Conservation (phyloP, 2,329 filamentous ascomycete species). For the Trichoderma semiorbis region DNA sequence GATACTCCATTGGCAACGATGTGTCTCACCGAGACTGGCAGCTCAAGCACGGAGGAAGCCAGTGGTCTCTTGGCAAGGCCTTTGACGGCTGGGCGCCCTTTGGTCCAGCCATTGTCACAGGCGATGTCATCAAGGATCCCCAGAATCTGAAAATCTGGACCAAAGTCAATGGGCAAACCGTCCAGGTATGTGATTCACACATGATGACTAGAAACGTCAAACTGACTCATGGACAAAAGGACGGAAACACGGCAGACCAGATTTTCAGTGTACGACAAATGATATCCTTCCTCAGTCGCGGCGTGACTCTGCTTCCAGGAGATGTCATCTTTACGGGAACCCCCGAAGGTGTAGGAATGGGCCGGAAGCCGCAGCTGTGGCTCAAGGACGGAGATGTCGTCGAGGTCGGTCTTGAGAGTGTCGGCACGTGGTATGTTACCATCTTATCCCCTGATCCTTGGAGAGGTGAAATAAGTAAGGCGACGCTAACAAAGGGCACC, state of each 20-base stretch:
- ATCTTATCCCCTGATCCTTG: not conserved
- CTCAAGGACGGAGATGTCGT: slow-evolving; percentile 68
- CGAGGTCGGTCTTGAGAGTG: slow-evolving; percentile 63
- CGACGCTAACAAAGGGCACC: not conserved
- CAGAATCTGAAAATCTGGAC: slow-evolving; percentile 55
- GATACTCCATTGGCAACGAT: slow-evolving; percentile 74
- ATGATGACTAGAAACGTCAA: not conserved
- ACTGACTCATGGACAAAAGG: slow-evolving; percentile 29
- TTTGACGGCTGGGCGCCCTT: slow-evolving; percentile 75
- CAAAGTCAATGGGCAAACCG: slow-evolving; percentile 55
- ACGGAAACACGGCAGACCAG: slow-evolving; percentile 57
- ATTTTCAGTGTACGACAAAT: slow-evolving; percentile 60
- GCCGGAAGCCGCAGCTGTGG: slow-evolving; percentile 63
- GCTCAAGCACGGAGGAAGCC: slow-evolving; percentile 61
- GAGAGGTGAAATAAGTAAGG: not conserved
- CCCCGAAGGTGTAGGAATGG: slow-evolving; percentile 69
- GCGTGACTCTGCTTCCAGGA: slow-evolving; percentile 60
- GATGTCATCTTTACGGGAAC: slow-evolving; percentile 67
- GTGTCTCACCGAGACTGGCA: slow-evolving; percentile 80
- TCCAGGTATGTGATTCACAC: slow-evolving; percentile 42
- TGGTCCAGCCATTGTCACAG: slow-evolving; percentile 66
- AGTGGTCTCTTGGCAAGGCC: slow-evolving; percentile 70
- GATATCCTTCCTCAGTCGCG: slow-evolving; percentile 57
- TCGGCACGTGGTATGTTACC: slow-evolving; percentile 51
- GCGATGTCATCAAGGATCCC: slow-evolving; percentile 52